These are phyloP conservation scores for Tolypocladium pustulatum DNA, from an alignment of 2,329 filamentous ascomycete species.

Conservation along the genomic window DNA sequence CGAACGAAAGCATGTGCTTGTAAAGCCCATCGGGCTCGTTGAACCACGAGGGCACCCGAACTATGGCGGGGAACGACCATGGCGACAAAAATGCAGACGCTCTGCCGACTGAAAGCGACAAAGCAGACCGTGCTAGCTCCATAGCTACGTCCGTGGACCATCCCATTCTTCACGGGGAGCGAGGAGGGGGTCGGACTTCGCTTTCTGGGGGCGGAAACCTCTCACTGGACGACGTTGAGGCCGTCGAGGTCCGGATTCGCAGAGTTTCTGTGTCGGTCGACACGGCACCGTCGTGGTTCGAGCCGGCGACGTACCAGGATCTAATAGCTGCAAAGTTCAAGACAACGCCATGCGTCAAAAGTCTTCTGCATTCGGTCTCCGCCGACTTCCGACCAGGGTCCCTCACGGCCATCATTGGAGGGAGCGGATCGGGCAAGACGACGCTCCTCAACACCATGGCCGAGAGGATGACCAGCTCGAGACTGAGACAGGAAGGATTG, in stretches of 20 bases:
- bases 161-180: conserved; percentile 4
- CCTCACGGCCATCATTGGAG: conserved; percentile 65
- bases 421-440: conserved; percentile 64
- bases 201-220: conserved; percentile 24
- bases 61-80: background rate
- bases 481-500: conserved; percentile 40
- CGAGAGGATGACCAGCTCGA: conserved; percentile 50
- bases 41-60: background rate
- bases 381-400: conserved; percentile 55
- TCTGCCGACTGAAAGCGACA: conserved; percentile 9
- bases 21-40: background rate
- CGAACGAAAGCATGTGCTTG: background rate
- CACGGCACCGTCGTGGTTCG: conserved; percentile 42
- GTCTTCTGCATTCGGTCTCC: conserved; percentile 52
- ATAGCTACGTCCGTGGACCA: conserved; percentile 18
- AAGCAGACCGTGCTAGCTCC: conserved; percentile 20
- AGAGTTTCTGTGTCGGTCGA: conserved; percentile 46
- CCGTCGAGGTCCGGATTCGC: conserved; percentile 43
- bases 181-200: conserved; percentile 11
- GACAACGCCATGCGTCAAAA: conserved; percentile 29
- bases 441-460: conserved; percentile 62
- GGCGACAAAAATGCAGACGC: background rate
- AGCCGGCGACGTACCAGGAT: conserved; percentile 34
- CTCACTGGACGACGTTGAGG: conserved; percentile 41
- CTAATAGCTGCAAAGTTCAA: conserved; percentile 26